These are phyloP conservation scores for Xylaria palmicola DNA, from an alignment of 495 filamentous ascomycete species.

Conservation along the genomic window DNA sequence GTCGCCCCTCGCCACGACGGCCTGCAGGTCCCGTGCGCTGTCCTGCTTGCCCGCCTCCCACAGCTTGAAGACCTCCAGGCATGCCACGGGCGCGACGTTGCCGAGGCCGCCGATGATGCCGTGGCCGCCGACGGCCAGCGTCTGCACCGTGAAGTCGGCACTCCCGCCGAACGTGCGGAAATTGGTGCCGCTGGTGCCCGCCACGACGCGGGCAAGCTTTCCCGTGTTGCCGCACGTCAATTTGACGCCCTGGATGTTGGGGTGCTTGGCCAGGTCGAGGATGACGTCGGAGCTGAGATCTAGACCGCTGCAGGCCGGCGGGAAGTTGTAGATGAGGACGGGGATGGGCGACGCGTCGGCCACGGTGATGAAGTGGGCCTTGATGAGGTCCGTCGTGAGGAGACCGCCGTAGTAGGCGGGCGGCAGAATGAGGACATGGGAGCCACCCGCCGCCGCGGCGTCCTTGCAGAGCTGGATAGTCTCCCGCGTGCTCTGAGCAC, in stretches of 20 bases:
- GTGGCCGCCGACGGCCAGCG: slow-evolving; percentile 77
- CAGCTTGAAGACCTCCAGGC: slow-evolving; percentile 69
- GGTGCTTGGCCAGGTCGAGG: slow-evolving; percentile 68
- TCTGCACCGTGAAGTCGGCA: slow-evolving; percentile 85
- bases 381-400: slow-evolving; percentile 64
- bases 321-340: slow-evolving; percentile 92
- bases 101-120: slow-evolving; percentile 83
- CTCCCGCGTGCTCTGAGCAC: slow-evolving; percentile 76
- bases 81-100: slow-evolving; percentile 79
- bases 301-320: slow-evolving; percentile 74
- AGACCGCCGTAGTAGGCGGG: slow-evolving; percentile 78
- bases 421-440: slow-evolving; percentile 79
- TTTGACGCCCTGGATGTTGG: slow-evolving; percentile 89
- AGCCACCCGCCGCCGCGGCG: slow-evolving; percentile 70
- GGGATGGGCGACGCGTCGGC: slow-evolving; percentile 82
- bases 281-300: slow-evolving; percentile 84
- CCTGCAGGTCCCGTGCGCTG: slow-evolving; percentile 76
- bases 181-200: slow-evolving; percentile 48
- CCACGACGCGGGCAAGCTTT: slow-evolving; percentile 78
- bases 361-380: slow-evolving; percentile 74
- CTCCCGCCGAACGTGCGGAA: slow-evolving; percentile 88
- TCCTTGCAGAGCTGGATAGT: slow-evolving; percentile 76
- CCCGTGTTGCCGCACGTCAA: slow-evolving; percentile 94
- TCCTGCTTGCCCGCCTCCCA: slow-evolving; percentile 65
- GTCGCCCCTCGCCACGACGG: slow-evolving; percentile 76